Evolutionary conservation across 148 eudicot species (phyloP), one percentile per base, ranked within the genome.

Genomic region (Camellia sinensis): DNA sequence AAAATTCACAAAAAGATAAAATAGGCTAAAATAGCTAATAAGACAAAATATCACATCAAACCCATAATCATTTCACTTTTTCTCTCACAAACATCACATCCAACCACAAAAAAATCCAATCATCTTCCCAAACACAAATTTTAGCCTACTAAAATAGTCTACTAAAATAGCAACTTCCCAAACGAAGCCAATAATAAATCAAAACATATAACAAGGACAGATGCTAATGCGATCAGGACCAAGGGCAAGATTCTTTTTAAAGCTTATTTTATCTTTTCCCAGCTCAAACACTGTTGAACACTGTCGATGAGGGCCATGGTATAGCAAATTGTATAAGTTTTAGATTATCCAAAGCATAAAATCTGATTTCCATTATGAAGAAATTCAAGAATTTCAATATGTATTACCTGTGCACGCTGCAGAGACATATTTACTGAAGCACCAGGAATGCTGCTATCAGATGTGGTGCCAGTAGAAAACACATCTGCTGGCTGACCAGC

Each of bases 401-500:
- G 46, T 54, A 17, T 4, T 86, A 91, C 97, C 92, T 88, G 89
- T 48, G 80, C 78, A 56, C 86, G 80, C 60, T 84, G 88, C 15
- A 77, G 91, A 77, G 87, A 75, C 82, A 80, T 76, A 87, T 83
- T 84, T 48, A 79, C 37, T 29, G 37, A 53, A 66, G 85, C 83
- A 86, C 79, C 80, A 84, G 87, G 74, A 80, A 78, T 75, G 78
- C 78, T 77, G 67, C 77, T 71, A 61, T 53, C 75, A 46, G 82
- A 71, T 29, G 81, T 48, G 54, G 77, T 29, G 80, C 81, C 86
- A 40, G 83, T 77, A 46, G 93, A 85, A 76, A 94, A 94, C 40
- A 94, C 98, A 65, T 91, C 97, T 50, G 88, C 93, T 79, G 95
- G 97, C 75, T 94, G 92, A 83, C 95, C 93, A 52, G 98, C 97